phyloP scores from a whole-genome alignment of 2,329 filamentous ascomycete genomes.

The Ceratocystis cubensis region DNA sequence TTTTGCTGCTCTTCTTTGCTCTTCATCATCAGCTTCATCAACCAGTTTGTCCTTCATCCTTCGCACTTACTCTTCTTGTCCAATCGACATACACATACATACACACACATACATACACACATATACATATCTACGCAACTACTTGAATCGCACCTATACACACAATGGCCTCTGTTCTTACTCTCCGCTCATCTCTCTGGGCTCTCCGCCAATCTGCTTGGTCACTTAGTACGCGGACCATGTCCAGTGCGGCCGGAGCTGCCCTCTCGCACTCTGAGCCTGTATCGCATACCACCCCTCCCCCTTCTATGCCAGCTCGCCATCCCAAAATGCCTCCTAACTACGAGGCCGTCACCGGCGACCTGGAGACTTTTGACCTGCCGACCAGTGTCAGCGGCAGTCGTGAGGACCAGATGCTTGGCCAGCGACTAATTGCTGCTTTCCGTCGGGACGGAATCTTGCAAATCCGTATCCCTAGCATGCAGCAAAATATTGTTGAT shows the following conservation, averaged over 20 bases:
- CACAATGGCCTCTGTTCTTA: slow-evolving; percentile 7
- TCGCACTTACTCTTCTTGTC: neutral
- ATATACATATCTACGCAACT: too few species aligned
- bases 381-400: slow-evolving; percentile 30
- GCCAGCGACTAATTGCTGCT: slow-evolving; percentile 31
- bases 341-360: slow-evolving; percentile 7
- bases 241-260: slow-evolving; percentile 4
- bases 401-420: slow-evolving; percentile 29
- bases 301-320: neutral
- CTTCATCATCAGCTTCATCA: neutral
- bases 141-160: neutral
- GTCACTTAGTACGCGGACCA: slow-evolving; percentile 5
- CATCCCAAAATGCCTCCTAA: slow-evolving; percentile 18
- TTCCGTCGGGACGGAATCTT: slow-evolving; percentile 37
- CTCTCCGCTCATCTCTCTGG: neutral
- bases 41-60: neutral
- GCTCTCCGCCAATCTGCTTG: neutral
- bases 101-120: neutral
- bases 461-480: slow-evolving; percentile 32
- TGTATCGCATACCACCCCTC: neutral
- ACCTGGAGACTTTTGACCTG: slow-evolving; percentile 34
- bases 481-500: slow-evolving; percentile 29
- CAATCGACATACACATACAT: too few species aligned
- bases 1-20: neutral
- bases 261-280: neutral